Evolutionary conservation across 768 basidiomycete genomes (phyloP), one percentile per base, ranked within the genome.

Genomic region (Tulasnella sp.): DNA sequence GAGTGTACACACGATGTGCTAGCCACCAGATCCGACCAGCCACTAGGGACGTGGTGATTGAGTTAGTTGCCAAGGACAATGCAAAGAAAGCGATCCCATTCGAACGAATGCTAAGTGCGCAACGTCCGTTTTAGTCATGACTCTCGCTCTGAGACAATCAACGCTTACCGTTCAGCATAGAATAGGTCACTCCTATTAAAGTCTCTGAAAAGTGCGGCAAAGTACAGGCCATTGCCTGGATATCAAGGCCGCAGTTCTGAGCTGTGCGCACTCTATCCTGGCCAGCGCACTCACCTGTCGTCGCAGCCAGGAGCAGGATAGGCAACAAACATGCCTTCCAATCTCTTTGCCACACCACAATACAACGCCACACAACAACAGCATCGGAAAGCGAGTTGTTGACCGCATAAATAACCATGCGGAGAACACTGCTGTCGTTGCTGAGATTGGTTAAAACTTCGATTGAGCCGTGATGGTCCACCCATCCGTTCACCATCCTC

Each of bases 331-430:
- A 79, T 8, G 78, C 78, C 21, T 31, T 31, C 78, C 78, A 73
- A 44, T 79, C 42, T 48, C 78, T 62, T 1, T 79, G 78, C 78
- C 78, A 79, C 16, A 79, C 78, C 21, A 79, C 78, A 31, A 79
- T 72, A 58, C 78, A 79, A 18, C 78, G 68, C 78, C 78, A 79
- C 2, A 79, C 78, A 4, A 79, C 78, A 38, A 79, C 78, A 2
- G 78, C 68, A 73, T 79, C 78, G 39, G 78, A 79, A 36, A 79
- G 44, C 39, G 78, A 71, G 68, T 79, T 74, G 71, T 79, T 79
- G 48, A 79, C 24, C 21, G 71, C 78, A 24, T 79, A 79, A 16
- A 79, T 71, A 39, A 46, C 42, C 72, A 72, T 71, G 19, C 78
- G 18, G 12, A 39, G 34, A 6, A 73, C 78, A 38, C 36, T 42